Conservation (phyloP, 495 filamentous ascomycete genomes). For the Coniosporium apollinis region DNA sequence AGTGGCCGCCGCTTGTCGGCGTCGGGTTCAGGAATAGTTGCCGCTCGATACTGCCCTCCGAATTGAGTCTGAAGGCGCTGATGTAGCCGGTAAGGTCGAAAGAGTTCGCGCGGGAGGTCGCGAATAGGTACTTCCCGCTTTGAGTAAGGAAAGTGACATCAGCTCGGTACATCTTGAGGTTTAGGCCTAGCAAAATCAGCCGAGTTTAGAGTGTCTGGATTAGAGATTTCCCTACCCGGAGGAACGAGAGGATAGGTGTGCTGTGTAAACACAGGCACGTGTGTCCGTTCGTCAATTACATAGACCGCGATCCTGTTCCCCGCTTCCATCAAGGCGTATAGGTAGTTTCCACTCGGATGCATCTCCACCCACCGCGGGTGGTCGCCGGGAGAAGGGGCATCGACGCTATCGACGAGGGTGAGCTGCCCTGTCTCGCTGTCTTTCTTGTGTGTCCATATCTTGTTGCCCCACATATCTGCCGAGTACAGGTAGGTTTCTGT, state of each 20-base stretch:
- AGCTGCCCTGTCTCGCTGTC: constrained; percentile 42
- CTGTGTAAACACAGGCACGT: constrained; percentile 68
- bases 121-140: constrained; percentile 56
- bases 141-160: constrained; percentile 57
- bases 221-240: constrained; percentile 43
- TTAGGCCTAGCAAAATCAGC: constrained; percentile 10
- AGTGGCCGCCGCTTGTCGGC: constrained; percentile 70
- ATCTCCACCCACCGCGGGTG: constrained; percentile 78
- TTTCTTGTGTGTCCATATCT: constrained; percentile 74
- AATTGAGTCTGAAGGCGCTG: constrained; percentile 55
- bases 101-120: constrained; percentile 60
- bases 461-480: constrained; percentile 68
- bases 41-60: constrained; percentile 50
- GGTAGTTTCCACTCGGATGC: constrained; percentile 54
- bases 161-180: constrained; percentile 46
- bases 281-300: constrained; percentile 56
- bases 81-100: constrained; percentile 66
- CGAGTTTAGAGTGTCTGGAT: too few species aligned
- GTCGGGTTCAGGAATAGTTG: constrained; percentile 70
- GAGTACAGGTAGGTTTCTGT: constrained; percentile 75
- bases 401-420: constrained; percentile 46
- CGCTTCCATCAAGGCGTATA: constrained; percentile 75
- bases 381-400: constrained; percentile 52
- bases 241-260: constrained; percentile 63
- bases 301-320: constrained; percentile 68